Conservation (phyloP, 2,329 filamentous ascomycete genomes). For the Phialemonium atrogriseum region DNA sequence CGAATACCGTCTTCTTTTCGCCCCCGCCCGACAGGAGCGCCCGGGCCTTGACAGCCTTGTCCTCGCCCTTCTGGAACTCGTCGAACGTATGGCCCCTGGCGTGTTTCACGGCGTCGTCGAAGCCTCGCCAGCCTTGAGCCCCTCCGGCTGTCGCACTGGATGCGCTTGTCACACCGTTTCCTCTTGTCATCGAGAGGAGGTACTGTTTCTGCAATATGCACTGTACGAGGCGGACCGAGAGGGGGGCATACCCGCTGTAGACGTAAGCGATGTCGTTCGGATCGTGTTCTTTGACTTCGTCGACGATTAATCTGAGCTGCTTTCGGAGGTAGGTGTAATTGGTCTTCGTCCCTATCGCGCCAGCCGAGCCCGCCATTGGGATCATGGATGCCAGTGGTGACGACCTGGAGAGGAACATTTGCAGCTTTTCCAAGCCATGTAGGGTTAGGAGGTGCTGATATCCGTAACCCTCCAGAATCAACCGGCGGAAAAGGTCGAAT, state of each 20-base stretch:
- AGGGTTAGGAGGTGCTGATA: slow-evolving; percentile 92
- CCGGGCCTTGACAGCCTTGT: slow-evolving; percentile 82
- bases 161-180: slow-evolving; percentile 41
- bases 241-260: slow-evolving; percentile 91
- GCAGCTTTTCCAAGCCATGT: slow-evolving; percentile 78
- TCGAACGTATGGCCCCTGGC: slow-evolving; percentile 86
- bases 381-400: slow-evolving; percentile 76
- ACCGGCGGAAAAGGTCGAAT: slow-evolving; percentile 78
- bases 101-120: slow-evolving; percentile 86
- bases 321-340: slow-evolving; percentile 89
- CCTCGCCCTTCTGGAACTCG: slow-evolving; percentile 82
- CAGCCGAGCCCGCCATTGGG: slow-evolving; percentile 56
- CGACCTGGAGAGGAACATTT: slow-evolving; percentile 70
- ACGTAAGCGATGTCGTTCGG: slow-evolving; percentile 96
- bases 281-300: slow-evolving; percentile 92
- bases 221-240: slow-evolving; percentile 86
- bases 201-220: slow-evolving; percentile 88
- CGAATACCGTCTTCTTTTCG: slow-evolving; percentile 76
- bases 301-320: slow-evolving; percentile 79
- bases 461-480: slow-evolving; percentile 87
- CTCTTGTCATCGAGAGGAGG: slow-evolving; percentile 61
- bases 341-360: slow-evolving; percentile 60
- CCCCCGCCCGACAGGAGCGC: slow-evolving; percentile 70
- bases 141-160: slow-evolving; percentile 43
- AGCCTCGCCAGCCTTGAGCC: slow-evolving; percentile 81